Percentiles rank a stretch among this genome's conserved stretches.
Conservation (phyloP, 306 rosid species). For the Glycyrrhiza uralensis region DNA sequence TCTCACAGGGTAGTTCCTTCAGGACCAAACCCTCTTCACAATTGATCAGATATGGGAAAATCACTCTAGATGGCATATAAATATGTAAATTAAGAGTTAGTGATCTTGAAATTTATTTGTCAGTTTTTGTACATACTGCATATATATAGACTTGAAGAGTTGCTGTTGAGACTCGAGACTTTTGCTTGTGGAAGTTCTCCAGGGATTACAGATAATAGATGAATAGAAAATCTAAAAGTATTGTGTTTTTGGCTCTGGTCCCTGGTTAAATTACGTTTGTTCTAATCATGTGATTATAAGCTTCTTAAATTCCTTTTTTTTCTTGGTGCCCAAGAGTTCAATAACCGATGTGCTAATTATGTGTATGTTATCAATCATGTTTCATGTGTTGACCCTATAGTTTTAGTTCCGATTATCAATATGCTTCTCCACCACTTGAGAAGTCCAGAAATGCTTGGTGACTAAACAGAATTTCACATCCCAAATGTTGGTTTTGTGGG, state of each 20-base stretch:
- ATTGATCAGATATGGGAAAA: slow-evolving; percentile 32
- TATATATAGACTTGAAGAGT: not conserved
- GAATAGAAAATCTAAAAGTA: not conserved
- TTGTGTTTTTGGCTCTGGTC: not conserved
- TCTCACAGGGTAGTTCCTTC: slow-evolving; percentile 49
- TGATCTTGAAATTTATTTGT: not conserved
- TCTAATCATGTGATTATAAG: slow-evolving; percentile 15
- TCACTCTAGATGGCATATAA: not conserved
- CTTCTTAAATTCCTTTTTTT: not conserved
- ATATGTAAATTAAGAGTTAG: not conserved
- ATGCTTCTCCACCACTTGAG: not conserved
- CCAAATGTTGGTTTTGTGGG: not conserved
- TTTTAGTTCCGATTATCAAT: not conserved
- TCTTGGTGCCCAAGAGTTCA: not conserved
- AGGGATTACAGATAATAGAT: not conserved
- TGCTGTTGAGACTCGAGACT: not conserved
- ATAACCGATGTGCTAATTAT: not conserved
- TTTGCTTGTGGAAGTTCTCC: not conserved
- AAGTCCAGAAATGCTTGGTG: not conserved
- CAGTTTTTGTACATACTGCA: not conserved
- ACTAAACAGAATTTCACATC: not conserved
- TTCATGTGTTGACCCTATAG: not conserved
- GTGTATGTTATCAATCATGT: no score
- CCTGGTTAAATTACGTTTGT: not conserved
- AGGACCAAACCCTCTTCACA: slow-evolving; percentile 81